Percentiles rank a stretch among this genome's conserved stretches.
Conservation (phyloP, 345 rosid genomes). For the Nephelium lappaceum region DNA sequence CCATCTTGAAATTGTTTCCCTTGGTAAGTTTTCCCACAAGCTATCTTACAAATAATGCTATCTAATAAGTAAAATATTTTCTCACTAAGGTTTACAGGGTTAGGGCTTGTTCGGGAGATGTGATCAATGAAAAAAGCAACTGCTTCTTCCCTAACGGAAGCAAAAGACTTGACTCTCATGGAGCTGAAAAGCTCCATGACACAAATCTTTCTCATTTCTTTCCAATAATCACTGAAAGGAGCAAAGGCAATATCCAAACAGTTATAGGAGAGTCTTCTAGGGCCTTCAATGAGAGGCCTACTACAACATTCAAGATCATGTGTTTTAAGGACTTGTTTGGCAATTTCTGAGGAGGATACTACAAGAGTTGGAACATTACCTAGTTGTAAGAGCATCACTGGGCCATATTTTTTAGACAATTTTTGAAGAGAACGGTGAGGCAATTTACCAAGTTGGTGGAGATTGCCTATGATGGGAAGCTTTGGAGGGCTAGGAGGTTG, state of each 20-base stretch:
- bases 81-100: neutral
- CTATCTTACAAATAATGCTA: neutral
- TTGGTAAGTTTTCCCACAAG: neutral
- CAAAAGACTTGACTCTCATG: neutral
- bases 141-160: neutral
- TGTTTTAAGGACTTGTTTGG: neutral
- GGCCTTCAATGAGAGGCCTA: neutral
- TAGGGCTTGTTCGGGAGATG: neutral
- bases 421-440: neutral
- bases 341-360: neutral
- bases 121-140: neutral
- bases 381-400: neutral
- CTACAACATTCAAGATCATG: neutral
- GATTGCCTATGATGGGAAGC: constrained; percentile 29
- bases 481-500: neutral
- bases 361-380: neutral
- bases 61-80: neutral
- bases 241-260: neutral
- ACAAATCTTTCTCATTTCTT: neutral
- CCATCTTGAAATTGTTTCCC: neutral
- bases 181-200: neutral
- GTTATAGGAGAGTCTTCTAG: neutral
- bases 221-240: neutral
- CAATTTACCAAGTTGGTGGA: neutral
- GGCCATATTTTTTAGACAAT: neutral